phyloP scores from a whole-genome alignment of 2,329 filamentous ascomycete species.

The Pseudogymnoascus sp. region DNA sequence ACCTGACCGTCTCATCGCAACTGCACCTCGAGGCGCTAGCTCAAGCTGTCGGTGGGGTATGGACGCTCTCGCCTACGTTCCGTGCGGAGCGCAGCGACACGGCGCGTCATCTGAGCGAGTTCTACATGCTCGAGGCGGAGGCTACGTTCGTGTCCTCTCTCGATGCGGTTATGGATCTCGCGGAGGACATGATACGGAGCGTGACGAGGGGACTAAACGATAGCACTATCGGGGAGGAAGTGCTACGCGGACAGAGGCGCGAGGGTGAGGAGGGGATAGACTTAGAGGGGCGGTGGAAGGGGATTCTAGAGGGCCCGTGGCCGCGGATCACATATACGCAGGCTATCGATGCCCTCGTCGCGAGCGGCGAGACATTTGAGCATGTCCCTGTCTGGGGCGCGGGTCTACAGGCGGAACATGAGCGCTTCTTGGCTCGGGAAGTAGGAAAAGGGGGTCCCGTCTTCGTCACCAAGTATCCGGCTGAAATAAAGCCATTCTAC shows the following conservation, averaged over 20 bases:
- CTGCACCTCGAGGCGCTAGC: constrained; percentile 89
- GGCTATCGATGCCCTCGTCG: constrained; percentile 61
- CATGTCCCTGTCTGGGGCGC: constrained; percentile 61
- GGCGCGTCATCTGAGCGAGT: constrained; percentile 87
- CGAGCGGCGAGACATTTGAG: constrained; percentile 53
- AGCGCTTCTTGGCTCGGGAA: constrained; percentile 70
- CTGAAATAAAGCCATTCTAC: constrained; percentile 84
- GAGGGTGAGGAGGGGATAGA: constrained; percentile 28
- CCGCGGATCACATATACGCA: constrained; percentile 75
- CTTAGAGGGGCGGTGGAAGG: constrained; percentile 64
- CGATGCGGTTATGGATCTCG: constrained; percentile 64
- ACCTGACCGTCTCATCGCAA: constrained; percentile 90
- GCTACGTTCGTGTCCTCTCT: constrained; percentile 68
- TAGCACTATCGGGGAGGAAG: constrained; percentile 45
- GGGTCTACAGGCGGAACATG: constrained; percentile 84
- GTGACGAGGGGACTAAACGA: constrained; percentile 37
- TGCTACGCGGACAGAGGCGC: constrained; percentile 40
- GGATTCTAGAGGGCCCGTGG: constrained; percentile 56
- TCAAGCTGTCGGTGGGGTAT: constrained; percentile 82
- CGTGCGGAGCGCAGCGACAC: constrained; percentile 91
- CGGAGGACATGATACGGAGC: constrained; percentile 67
- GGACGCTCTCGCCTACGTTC: constrained; percentile 90
- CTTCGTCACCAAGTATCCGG: constrained; percentile 92
- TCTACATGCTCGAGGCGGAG: constrained; percentile 97
- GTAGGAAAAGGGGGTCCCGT: constrained; percentile 56